A percentile compares a stretch with the other conserved stretches of the same genome.
Conservation (phyloP, 2,329 filamentous ascomycete genomes). For the Pseudopyricularia cyperi region DNA sequence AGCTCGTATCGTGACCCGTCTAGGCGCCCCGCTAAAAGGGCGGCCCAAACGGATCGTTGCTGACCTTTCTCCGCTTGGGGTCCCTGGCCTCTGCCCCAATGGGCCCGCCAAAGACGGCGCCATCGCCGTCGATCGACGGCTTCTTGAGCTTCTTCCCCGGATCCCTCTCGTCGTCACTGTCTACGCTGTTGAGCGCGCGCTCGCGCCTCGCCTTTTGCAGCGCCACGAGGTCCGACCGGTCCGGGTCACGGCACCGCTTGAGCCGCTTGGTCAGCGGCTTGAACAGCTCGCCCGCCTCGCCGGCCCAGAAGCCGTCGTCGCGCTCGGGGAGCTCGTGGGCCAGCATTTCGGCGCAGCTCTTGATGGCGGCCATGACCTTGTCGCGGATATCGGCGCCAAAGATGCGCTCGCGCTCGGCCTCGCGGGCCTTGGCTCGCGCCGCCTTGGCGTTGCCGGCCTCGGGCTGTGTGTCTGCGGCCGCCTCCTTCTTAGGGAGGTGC, state of each 20-base stretch:
- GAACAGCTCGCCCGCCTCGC: constrained; percentile 33
- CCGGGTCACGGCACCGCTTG: constrained; percentile 61
- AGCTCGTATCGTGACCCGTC: background rate
- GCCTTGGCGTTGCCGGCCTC: constrained; percentile 10
- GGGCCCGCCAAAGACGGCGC: constrained; percentile 29
- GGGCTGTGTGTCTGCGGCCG: constrained; percentile 14
- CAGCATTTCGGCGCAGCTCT: constrained; percentile 39
- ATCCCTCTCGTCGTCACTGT: constrained; percentile 6
- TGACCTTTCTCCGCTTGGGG: constrained; percentile 32
- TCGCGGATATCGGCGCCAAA: constrained; percentile 21
- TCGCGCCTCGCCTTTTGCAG: constrained; percentile 52
- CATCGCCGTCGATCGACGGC: constrained; percentile 22
- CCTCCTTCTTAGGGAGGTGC: background rate
- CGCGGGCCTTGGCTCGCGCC: constrained; percentile 7
- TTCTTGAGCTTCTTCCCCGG: constrained; percentile 18
- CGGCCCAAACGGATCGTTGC: constrained; percentile 33
- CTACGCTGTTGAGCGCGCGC: constrained; percentile 25
- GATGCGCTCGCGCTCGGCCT: constrained; percentile 12
- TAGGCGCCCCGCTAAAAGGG: constrained; percentile 16
- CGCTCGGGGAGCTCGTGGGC: constrained; percentile 43
- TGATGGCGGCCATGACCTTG: constrained; percentile 35
- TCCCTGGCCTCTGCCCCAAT: constrained; percentile 19
- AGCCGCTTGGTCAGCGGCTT: constrained; percentile 54
- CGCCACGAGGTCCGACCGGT: constrained; percentile 58
- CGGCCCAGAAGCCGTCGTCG: constrained; percentile 39